Evolutionary conservation across 129 eudicot species (phyloP), one percentile per base, ranked within the genome.

Genomic region (Dittrichia graveolens): DNA sequence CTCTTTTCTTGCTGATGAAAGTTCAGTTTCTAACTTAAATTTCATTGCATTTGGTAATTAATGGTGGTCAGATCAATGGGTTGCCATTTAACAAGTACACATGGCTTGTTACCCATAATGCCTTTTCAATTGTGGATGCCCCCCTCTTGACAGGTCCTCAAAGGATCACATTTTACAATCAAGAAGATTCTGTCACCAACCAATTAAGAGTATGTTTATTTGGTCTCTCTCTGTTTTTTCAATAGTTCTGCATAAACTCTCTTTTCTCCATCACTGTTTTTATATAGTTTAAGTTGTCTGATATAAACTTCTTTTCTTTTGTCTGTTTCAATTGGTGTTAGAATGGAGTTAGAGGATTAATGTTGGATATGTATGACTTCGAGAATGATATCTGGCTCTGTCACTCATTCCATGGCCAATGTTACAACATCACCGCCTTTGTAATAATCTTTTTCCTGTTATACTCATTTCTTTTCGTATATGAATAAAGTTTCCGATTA

Each of bases 271-370:
- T 14, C 53, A 4, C 37, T 45, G 39, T n/a, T 45, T 34, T 13
- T n/a, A 39, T 35, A 34, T 24, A 6, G 61, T 79, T 65, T 60
- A 41, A 19, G 68, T 24, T 42, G 58, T 49, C 8, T 75, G 5
- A 24, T 78, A 76, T 43, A 41, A 44, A 3, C 43, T 1, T 71
- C 16, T 79, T 55, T 14, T 61, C 13, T 73, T 60, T 4, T 38
- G 18, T 75, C 7, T 74, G 16, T 70, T 63, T 74, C 48, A 43
- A 77, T 63, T 50, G 14, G 44, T 43, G 16, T 19, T 78, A 95
- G 99, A 95, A 95, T 86, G 99, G 99, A 83, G 99, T 90, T 35
- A 85, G 99, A 75, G 99, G 99, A 80, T 83, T 95, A 79, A 95
- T 95, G 99, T 84, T 95, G 89, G 99, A 95, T 79, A 88, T 95